A percentile compares a stretch with the other conserved stretches of the same genome.
Evolutionary conservation across 2,329 filamentous ascomycete species (phyloP).

Genomic region (Intubia oerlemansii): DNA sequence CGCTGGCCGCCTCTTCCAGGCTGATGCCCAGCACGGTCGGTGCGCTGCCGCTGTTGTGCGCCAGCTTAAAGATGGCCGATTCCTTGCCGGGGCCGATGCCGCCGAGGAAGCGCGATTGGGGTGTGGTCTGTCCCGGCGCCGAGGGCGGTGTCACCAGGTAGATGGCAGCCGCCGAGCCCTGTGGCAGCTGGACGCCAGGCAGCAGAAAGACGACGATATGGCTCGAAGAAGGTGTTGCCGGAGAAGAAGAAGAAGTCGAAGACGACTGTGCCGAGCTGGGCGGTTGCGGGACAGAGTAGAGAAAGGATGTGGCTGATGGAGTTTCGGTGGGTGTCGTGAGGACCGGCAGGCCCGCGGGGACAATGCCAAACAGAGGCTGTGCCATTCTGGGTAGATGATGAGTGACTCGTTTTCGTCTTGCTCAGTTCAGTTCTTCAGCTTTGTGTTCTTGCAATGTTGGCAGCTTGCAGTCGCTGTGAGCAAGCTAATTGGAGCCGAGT

Average conservation of each 20-base stretch:
- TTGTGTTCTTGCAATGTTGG: no score
- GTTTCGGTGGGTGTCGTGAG: conserved; percentile 31
- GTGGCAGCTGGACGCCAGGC: conserved; percentile 52
- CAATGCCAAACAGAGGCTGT: conserved; percentile 32
- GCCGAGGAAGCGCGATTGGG: conserved; percentile 46
- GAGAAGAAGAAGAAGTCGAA: no score
- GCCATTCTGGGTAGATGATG: conserved; percentile 14
- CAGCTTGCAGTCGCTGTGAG: no score
- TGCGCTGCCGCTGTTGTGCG: conserved; percentile 4
- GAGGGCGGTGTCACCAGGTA: conserved; percentile 44
- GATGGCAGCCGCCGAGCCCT: conserved; percentile 65
- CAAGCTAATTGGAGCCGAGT: no score
- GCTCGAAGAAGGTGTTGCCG: no score
- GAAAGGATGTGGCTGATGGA: conserved; percentile 31
- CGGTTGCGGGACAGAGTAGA: conserved; percentile 26
- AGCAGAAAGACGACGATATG: conserved; percentile 82
- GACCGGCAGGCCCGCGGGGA: conserved; percentile 37
- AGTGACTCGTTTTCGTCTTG: no score
- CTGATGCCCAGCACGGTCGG: conserved; percentile 51
- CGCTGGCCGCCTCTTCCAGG: conserved; percentile 53
- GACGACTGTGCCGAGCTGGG: conserved; percentile 14
- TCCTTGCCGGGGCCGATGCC: conserved; percentile 80
- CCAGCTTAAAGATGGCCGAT: conserved; percentile 71
- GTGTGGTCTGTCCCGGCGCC: conserved; percentile 16
- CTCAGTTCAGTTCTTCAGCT: neutral